Conservation (phyloP, 2,329 filamentous ascomycete species). For the Trichoderma harzianum region DNA sequence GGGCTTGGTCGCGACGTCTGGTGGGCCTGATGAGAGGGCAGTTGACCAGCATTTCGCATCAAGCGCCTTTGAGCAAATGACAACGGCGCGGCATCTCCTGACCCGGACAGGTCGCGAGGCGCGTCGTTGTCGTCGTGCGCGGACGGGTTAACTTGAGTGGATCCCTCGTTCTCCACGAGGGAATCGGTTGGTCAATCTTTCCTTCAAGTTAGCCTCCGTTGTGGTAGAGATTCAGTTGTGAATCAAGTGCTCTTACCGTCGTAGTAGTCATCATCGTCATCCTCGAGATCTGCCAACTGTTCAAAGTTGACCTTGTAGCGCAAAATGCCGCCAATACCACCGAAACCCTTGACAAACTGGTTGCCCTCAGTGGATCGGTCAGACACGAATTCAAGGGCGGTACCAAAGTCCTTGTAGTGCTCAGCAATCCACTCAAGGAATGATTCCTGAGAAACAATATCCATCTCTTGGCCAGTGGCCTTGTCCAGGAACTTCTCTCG, state of each 20-base stretch:
- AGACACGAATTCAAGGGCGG: constrained; percentile 92
- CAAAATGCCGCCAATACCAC: constrained; percentile 94
- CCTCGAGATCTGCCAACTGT: constrained; percentile 81
- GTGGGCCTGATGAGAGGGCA: constrained; percentile 42
- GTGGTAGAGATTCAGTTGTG: not conserved
- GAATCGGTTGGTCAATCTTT: constrained; percentile 83
- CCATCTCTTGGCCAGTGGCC: constrained; percentile 96
- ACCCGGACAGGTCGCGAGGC: constrained; percentile 39
- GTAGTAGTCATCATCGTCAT: constrained; percentile 95
- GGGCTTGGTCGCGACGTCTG: constrained; percentile 62
- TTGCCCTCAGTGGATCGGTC: constrained; percentile 97
- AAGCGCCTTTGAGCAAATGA: constrained; percentile 45
- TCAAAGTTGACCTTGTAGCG: constrained; percentile 99
- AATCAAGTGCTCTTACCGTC: constrained; percentile 43
- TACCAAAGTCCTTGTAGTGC: constrained; percentile 97
- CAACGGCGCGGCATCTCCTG: constrained; percentile 44
- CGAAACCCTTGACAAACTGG: constrained; percentile 99
- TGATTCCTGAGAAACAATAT: constrained; percentile 78
- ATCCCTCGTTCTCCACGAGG: constrained; percentile 86
- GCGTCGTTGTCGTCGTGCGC: constrained; percentile 42
- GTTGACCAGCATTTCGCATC: constrained; percentile 45
- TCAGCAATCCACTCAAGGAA: constrained; percentile 99
- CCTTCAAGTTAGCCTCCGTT: constrained; percentile 7
- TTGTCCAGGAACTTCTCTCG: constrained; percentile 91
- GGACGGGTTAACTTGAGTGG: constrained; percentile 59